Evolutionary conservation across 305 asterid species (phyloP), one percentile per base, ranked within the genome.

Genomic region (Fraxinus nigra): DNA sequence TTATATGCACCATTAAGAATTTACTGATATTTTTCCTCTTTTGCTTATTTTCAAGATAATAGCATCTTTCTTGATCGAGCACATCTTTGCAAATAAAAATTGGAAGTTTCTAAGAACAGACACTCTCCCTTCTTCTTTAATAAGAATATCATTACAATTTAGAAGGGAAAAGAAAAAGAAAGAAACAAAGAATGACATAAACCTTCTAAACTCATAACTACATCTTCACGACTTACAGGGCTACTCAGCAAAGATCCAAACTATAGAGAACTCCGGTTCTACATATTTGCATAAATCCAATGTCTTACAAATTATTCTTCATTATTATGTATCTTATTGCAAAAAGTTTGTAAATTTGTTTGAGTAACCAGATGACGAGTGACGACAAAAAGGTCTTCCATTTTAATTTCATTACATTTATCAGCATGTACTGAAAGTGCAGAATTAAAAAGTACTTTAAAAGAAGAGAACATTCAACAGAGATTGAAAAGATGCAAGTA

Each of bases 201-300:
- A 75, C 63, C 24, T 26, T 30, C 34, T 38, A 70, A 72, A 40
- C 54, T 26, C 22, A 24, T 74, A 83, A 78, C 80, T 59, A 80
- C 48, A 28, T 77, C 67, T 78, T n/a, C 28, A 70, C 13, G 77
- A 80, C 81, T 79, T 67, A 81, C 72, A 65, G 40, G 63, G 61
- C 40, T 78, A 75, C 54, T 22, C 30, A 69, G 69, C 24, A 32
- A 13, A 34, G 46, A 73, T 9, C 82, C 11, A 14, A 76, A 33
- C 48, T 22, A 30, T 73, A 54, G 75, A 69, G 65, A 80, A 37
- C 67, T 33, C 16, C 63, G 67, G 61, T 56, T 79, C 74, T 32
- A 40, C 70, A 9, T 51, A 80, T 73, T 78, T 37, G 75, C 59
- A 34, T 34, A 73, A 70, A 18, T 56, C 51, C 78, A 28, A 48